Conservation (phyloP, 257 asterid species). For the Salvia hispanica region DNA sequence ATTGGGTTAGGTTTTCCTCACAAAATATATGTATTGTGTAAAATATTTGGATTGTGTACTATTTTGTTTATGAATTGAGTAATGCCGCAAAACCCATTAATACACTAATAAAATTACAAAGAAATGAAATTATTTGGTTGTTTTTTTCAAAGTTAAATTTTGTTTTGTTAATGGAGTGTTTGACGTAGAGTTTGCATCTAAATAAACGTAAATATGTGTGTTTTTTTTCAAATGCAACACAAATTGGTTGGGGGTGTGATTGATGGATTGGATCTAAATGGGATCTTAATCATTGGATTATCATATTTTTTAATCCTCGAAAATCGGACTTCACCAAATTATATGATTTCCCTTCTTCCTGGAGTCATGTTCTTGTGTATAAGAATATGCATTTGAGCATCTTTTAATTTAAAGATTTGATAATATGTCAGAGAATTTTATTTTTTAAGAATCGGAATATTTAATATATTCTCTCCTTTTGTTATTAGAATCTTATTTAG, state of each 20-base stretch:
- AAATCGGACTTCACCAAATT: constrained; percentile 16
- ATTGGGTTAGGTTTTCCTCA: too few relatives aligned
- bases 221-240: background rate
- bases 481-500: background rate
- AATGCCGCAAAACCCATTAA: too few relatives aligned
- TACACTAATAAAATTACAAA: too few relatives aligned
- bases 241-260: background rate
- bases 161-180: background rate
- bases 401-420: constrained; percentile 8
- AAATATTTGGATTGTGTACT: background rate
- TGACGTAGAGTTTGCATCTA: background rate
- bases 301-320: constrained; percentile 6
- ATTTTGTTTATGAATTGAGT: background rate
- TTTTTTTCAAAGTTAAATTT: background rate
- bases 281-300: constrained; percentile 19
- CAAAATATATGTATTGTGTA: background rate
- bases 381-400: constrained; percentile 8
- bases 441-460: background rate
- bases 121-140: too few relatives aligned
- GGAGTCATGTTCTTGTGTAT: constrained; percentile 24
- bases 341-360: constrained; percentile 28
- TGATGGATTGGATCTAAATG: constrained; percentile 3
- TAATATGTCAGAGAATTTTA: background rate
- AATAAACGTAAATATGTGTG: background rate
- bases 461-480: background rate